Conservation (phyloP, 208 protist species). For the Leishmania amazonensis region DNA sequence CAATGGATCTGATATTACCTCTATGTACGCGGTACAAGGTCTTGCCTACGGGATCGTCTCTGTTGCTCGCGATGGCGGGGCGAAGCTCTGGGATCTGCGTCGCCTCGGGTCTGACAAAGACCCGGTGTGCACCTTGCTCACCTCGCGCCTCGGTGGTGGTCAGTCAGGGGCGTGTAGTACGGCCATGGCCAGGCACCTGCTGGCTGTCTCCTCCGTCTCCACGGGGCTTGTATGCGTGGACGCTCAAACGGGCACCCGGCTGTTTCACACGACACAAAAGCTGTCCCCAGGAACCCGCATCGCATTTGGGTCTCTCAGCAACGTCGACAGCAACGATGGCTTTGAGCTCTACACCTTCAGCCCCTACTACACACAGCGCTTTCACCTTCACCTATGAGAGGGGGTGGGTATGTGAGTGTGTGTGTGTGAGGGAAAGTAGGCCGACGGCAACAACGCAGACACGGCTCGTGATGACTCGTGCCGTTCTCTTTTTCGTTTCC, state of each 20-base stretch:
- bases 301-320: constrained; percentile 4
- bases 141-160: constrained; percentile 19
- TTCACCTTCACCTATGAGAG: constrained; percentile 9
- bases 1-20: constrained; percentile 32
- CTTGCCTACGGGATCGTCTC: constrained; percentile 58
- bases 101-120: constrained; percentile 34
- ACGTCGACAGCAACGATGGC: constrained; percentile 1
- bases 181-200: constrained; percentile 6
- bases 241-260: constrained; percentile 14
- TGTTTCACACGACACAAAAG: constrained; percentile 24
- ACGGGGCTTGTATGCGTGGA: constrained; percentile 38
- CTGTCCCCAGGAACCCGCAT: constrained; percentile 24
- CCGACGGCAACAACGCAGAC: not conserved
- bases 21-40: constrained; percentile 32
- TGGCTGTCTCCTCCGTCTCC: constrained; percentile 21
- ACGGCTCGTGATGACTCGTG: not conserved
- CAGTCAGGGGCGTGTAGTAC: constrained; percentile 22
- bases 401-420: not conserved
- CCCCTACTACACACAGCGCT: constrained; percentile 22
- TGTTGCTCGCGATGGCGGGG: constrained; percentile 46
- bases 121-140: constrained; percentile 36
- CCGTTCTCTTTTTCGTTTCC: not conserved
- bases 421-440: not conserved
- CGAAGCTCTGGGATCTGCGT: constrained; percentile 72
- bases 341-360: constrained; percentile 29